Conservation (phyloP, 495 filamentous ascomycete genomes). For the Sabuloglossum arenarium region DNA sequence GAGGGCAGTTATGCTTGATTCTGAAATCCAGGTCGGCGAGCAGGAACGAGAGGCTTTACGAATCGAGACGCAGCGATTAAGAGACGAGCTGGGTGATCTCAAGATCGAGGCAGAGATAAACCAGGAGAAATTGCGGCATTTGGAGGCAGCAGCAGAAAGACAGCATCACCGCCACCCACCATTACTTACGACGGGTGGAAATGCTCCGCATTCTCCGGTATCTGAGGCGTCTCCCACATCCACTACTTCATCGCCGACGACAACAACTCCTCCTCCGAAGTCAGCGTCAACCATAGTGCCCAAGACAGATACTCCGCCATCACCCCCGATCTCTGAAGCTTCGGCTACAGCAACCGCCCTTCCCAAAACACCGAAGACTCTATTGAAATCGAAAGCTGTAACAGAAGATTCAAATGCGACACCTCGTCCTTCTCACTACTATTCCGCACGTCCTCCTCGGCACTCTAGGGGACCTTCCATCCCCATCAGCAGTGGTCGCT, state of each 20-base stretch:
- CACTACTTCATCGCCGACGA: conserved; percentile 16
- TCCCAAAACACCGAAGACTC: conserved; percentile 9
- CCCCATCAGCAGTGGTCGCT: conserved; percentile 21
- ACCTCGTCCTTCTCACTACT: conserved; percentile 22
- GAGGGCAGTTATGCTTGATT: conserved; percentile 76
- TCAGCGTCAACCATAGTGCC: conserved; percentile 40
- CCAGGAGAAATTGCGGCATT: conserved; percentile 68
- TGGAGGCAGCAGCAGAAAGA: conserved; percentile 30
- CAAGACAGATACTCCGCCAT: conserved; percentile 51
- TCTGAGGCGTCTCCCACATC: conserved; percentile 25
- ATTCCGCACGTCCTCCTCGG: conserved; percentile 14
- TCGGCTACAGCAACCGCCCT: conserved; percentile 16
- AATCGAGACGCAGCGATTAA: conserved; percentile 71
- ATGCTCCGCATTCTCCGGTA: conserved; percentile 20
- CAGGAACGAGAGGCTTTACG: conserved; percentile 72
- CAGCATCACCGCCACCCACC: conserved; percentile 28
- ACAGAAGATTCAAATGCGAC: conserved; percentile 22
- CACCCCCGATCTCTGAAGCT: conserved; percentile 34
- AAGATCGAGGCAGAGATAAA: conserved; percentile 89
- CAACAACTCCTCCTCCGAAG: neutral
- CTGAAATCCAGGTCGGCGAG: conserved; percentile 77
- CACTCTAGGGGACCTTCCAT: conserved; percentile 34
- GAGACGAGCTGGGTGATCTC: conserved; percentile 78
- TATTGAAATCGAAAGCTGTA: conserved; percentile 5
- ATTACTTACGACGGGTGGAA: conserved; percentile 21